phyloP scores from a whole-genome alignment of 2,329 filamentous ascomycete species.

The Exophiala oligosperma region DNA sequence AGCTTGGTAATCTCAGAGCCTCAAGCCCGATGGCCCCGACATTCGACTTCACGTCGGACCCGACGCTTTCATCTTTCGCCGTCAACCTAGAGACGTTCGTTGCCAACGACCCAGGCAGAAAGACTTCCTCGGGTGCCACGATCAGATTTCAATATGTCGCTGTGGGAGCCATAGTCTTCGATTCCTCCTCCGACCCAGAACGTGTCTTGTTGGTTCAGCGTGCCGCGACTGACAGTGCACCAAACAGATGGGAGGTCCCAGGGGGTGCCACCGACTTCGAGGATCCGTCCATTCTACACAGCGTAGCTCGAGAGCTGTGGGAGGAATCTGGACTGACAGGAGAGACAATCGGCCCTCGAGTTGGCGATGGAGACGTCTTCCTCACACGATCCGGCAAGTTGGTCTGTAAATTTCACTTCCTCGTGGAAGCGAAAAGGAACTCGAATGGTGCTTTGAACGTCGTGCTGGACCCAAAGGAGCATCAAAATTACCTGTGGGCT shows the following conservation, averaged over 20 bases:
- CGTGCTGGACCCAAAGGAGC: slow-evolving; percentile 36
- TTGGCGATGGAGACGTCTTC: slow-evolving; percentile 32
- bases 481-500: slow-evolving; percentile 40
- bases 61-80: slow-evolving; percentile 6
- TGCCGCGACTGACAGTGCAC: slow-evolving; percentile 40
- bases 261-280: slow-evolving; percentile 50
- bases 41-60: slow-evolving; percentile 2
- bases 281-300: slow-evolving; percentile 51
- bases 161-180: slow-evolving; percentile 15
- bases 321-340: slow-evolving; percentile 55
- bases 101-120: background rate
- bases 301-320: slow-evolving; percentile 50
- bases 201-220: slow-evolving; percentile 47
- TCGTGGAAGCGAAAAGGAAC: slow-evolving; percentile 35
- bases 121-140: background rate
- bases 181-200: background rate
- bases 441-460: slow-evolving; percentile 28
- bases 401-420: slow-evolving; percentile 39
- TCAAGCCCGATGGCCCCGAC: background rate
- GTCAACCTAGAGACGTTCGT: slow-evolving; percentile 6
- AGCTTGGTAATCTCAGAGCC: background rate
- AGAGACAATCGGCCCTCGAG: slow-evolving; percentile 43
- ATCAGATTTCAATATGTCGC: slow-evolving; percentile 15
- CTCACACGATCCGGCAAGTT: slow-evolving; percentile 17
- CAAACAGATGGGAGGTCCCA: slow-evolving; percentile 51